Evolutionary conservation across 139 green algal genomes (phyloP).

Genomic region (Chlamydomonas incerta): DNA sequence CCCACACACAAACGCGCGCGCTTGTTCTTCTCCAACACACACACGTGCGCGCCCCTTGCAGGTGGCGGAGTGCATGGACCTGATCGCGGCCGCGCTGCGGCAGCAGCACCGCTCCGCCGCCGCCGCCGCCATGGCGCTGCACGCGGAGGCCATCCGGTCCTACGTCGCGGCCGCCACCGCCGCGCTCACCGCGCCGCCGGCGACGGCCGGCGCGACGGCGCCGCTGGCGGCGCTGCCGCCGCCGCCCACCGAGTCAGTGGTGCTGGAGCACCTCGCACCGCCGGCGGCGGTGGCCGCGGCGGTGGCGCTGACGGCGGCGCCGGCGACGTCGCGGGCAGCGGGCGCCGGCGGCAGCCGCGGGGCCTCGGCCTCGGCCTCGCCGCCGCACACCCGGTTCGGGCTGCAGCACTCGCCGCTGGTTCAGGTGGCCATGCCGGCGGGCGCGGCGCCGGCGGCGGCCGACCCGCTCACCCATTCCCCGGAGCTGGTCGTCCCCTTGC

Average conservation of each 20-base stretch:
- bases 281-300: too few relatives aligned
- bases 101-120: not conserved
- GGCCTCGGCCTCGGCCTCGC: too few relatives aligned
- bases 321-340: too few relatives aligned
- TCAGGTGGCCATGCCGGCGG: not conserved
- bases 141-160: constrained; percentile 12
- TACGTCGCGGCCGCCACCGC: not conserved
- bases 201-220: not conserved
- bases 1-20: not conserved
- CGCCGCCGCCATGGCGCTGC: not conserved
- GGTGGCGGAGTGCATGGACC: constrained; percentile 17
- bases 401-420: not conserved
- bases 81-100: constrained; percentile 9
- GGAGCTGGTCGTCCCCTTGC: not conserved
- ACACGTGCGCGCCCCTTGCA: not conserved
- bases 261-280: not conserved
- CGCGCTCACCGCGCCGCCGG: not conserved
- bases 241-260: not conserved
- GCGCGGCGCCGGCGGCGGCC: too few relatives aligned
- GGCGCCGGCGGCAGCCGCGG: too few relatives aligned
- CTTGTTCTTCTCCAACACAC: not conserved
- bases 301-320: too few relatives aligned
- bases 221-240: not conserved
- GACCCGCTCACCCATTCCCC: not conserved
- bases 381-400: too few relatives aligned